Base-by-base conservation (phyloP, 208 protist genomes). In the Strigomonas culicis region DNA sequence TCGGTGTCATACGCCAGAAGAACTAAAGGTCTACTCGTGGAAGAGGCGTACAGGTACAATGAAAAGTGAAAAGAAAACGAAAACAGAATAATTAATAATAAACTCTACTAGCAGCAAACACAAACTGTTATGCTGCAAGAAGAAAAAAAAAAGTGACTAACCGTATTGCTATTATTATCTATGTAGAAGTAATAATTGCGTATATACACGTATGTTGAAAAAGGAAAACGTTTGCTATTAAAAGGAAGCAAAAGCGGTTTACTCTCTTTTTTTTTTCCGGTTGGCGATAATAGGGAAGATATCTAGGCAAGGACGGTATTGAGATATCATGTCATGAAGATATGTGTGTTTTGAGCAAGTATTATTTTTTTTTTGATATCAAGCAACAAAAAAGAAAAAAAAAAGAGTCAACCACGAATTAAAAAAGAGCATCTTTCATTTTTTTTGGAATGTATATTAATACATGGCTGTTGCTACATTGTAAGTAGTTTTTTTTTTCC, bases 281-380 rank as follows among this genome's bases (percentile, higher is more conserved):
- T 46, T 30, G 21, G 17, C 21, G 21, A 53, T 30, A 53, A 53
- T 19, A 53, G 41, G 13, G 19, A 47, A 47, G 13, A 47, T 47
- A 21, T 47, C 19, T 53, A 53, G 6, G 27, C 21, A 53, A 53
- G 49, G 21, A 53, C 21, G 17, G 17, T 30, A 53, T 30, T 30
- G 27, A 53, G 27, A 53, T 28, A 59, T 21, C 61, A 68, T 28
- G 60, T 74, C 30, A 36, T 62, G 8, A 28, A 66, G 6, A 25
- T 28, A 3, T 53, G 4, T 34, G 27, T 8, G 8, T 21, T 28
- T 47, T 27, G 1, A 39, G 30, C 11, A 41, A 51, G 32, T 52
- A 7, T 24, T 11, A 21, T 22, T 32, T 34, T 39, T 56, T 39
- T 51, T 50, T 65, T 50, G 17, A 13, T 36, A 19, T 27, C 13